These are phyloP conservation scores for Crotalaria pallida DNA, from an alignment of 306 rosid genomes.

Conservation along the genomic window DNA sequence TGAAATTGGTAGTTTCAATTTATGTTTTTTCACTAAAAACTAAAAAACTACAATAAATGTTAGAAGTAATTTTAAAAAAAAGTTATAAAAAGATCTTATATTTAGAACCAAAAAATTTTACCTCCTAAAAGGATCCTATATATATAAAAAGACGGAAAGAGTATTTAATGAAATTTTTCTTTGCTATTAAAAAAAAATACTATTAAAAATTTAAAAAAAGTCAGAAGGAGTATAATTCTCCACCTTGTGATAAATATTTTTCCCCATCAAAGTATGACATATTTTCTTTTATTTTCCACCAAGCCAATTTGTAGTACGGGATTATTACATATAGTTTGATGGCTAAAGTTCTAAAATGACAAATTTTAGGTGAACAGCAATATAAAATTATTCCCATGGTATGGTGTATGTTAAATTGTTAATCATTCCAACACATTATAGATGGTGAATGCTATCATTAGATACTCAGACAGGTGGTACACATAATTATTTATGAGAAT, in stretches of 20 bases:
- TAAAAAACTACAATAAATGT: too few species aligned
- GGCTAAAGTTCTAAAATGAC: background rate
- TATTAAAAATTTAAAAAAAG: too few species aligned
- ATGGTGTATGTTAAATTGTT: too few species aligned
- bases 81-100: too few species aligned
- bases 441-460: background rate
- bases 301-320: background rate
- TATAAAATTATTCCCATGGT: background rate
- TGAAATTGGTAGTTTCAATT: too few species aligned
- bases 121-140: too few species aligned
- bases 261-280: background rate
- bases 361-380: background rate
- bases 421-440: background rate
- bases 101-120: too few species aligned
- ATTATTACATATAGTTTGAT: background rate
- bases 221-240: background rate
- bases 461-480: background rate
- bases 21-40: too few species aligned
- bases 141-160: too few species aligned
- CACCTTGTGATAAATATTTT: background rate
- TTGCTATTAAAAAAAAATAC: too few species aligned
- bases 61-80: too few species aligned
- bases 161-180: too few species aligned
- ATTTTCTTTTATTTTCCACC: background rate
- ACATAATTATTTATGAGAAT: background rate